phyloP scores from a whole-genome alignment of 2,329 filamentous ascomycete species.

The Stagonosporopsis rhizophila region DNA sequence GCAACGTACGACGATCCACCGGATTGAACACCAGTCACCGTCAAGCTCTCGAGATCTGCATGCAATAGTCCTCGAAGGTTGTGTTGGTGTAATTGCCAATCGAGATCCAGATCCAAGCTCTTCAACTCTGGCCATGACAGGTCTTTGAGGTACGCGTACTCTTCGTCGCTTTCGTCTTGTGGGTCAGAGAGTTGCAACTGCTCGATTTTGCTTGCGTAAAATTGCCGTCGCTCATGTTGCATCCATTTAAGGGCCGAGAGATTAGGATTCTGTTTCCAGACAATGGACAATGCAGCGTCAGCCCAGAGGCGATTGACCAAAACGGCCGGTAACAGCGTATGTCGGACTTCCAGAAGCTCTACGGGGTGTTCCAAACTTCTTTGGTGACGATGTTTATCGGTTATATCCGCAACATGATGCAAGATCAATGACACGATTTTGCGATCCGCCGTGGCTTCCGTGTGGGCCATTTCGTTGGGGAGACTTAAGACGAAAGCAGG shows the following conservation, averaged over 20 bases:
- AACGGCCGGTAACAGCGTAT: conserved; percentile 41
- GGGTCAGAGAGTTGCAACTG: conserved; percentile 33
- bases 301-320: conserved; percentile 45
- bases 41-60: conserved; percentile 33
- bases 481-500: conserved; percentile 6
- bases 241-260: conserved; percentile 36
- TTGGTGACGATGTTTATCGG: conserved; percentile 41
- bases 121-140: conserved; percentile 41
- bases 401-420: conserved; percentile 40
- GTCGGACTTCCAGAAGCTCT: conserved; percentile 44
- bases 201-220: conserved; percentile 44
- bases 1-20: conserved; percentile 32
- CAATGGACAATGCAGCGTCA: conserved; percentile 40
- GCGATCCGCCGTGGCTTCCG: conserved; percentile 30
- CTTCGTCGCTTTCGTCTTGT: conserved; percentile 21
- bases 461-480: conserved; percentile 33
- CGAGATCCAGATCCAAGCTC: conserved; percentile 39
- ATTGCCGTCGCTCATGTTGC: conserved; percentile 31
- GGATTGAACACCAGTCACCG: conserved; percentile 35
- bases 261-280: conserved; percentile 44
- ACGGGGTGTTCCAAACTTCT: conserved; percentile 41
- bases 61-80: conserved; percentile 35
- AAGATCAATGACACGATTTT: conserved; percentile 38
- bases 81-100: conserved; percentile 32
- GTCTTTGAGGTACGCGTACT: conserved; percentile 33